These are phyloP conservation scores for Nemania diffusa DNA, from an alignment of 2,329 filamentous ascomycete genomes.

Conservation along the genomic window DNA sequence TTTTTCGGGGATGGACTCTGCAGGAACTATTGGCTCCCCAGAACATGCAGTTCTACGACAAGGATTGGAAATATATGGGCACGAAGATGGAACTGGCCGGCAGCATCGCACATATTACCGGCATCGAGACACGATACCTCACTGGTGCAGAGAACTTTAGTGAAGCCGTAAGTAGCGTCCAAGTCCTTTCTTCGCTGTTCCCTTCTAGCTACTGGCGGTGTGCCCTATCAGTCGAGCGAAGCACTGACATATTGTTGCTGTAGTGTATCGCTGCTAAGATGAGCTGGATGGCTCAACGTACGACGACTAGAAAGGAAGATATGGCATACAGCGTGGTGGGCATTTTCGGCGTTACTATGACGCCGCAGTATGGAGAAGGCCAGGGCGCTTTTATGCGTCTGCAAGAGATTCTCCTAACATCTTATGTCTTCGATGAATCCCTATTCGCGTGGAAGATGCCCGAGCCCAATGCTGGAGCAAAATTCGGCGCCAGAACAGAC, in stretches of 20 bases:
- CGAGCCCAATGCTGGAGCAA: background rate
- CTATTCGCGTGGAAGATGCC: constrained; percentile 24
- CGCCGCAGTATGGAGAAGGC: constrained; percentile 48
- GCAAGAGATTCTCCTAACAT: constrained; percentile 21
- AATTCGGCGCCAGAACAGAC: background rate
- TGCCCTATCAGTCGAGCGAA: background rate
- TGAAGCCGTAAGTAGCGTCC: constrained; percentile 21
- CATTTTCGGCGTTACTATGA: constrained; percentile 48
- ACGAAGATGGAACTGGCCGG: constrained; percentile 34
- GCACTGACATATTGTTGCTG: background rate
- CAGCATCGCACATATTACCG: constrained; percentile 45
- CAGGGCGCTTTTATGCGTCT: constrained; percentile 41
- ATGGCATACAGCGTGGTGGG: constrained; percentile 48
- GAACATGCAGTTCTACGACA: constrained; percentile 43
- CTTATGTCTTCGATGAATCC: constrained; percentile 18
- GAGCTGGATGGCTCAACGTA: constrained; percentile 45
- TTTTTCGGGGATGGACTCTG: constrained; percentile 33
- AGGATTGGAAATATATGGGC: constrained; percentile 41
- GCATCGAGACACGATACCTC: constrained; percentile 39
- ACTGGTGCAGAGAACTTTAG: constrained; percentile 30
- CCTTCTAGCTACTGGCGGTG: background rate
- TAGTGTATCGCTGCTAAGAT: constrained; percentile 45
- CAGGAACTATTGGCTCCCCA: constrained; percentile 39
- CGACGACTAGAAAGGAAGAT: constrained; percentile 43
- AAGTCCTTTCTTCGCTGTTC: background rate